Evolutionary conservation across 495 filamentous ascomycete genomes (phyloP).

Genomic region (Chaetomium tenue): DNA sequence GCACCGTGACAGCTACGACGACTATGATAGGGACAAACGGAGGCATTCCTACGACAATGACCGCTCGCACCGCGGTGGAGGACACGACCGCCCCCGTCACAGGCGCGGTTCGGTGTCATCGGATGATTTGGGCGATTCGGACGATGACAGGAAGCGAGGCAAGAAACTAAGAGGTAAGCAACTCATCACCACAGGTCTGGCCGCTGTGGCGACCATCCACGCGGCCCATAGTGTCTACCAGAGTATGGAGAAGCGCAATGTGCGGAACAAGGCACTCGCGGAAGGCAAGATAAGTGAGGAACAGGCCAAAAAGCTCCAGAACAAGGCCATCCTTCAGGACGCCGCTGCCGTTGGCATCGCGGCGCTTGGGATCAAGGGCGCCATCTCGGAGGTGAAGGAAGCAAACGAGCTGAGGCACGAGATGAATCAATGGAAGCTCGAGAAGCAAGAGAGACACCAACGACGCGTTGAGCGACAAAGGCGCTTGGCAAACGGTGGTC

Average conservation of each 20-base stretch:
- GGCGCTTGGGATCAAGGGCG: conserved; percentile 80
- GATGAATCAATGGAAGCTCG: conserved; percentile 44
- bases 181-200: conserved; percentile 77
- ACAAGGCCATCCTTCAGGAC: conserved; percentile 72
- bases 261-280: conserved; percentile 64
- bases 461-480: conserved; percentile 42
- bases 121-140: conserved; percentile 66
- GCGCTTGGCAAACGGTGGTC: conserved; percentile 18
- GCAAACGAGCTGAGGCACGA: conserved; percentile 44
- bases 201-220: conserved; percentile 85
- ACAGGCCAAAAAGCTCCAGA: conserved; percentile 70
- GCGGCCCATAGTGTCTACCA: conserved; percentile 77
- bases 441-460: conserved; percentile 42
- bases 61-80: conserved; percentile 41
- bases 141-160: conserved; percentile 69
- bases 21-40: conserved; percentile 47
- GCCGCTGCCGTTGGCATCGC: conserved; percentile 78
- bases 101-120: conserved; percentile 44
- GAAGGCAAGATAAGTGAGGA: conserved; percentile 72
- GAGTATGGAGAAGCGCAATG: conserved; percentile 70
- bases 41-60: conserved; percentile 54
- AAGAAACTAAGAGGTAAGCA: conserved; percentile 84
- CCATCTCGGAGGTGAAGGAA: conserved; percentile 62
- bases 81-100: conserved; percentile 34
- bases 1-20: conserved; percentile 47